A percentile compares a stretch with the other conserved stretches of the same genome.
Conservation (phyloP, 2,329 filamentous ascomycete species). For the Fusarium udum region DNA sequence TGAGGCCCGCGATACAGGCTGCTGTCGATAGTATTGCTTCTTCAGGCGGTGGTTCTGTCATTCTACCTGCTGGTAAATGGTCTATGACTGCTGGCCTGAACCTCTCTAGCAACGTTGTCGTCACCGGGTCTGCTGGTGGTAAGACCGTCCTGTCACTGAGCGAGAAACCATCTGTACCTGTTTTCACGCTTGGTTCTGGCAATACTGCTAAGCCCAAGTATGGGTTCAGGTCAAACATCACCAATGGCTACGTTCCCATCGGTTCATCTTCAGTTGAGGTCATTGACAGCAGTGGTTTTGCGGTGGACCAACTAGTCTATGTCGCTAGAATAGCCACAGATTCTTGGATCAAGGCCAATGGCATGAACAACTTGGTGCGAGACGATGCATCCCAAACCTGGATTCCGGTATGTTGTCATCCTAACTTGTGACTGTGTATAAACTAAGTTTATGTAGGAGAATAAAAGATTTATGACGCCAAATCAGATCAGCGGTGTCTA, state of each 20-base stretch:
- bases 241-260: constrained; percentile 28
- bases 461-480: constrained; percentile 19
- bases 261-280: constrained; percentile 16
- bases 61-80: constrained; percentile 17
- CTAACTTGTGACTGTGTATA: fast-evolving
- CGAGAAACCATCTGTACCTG: not conserved
- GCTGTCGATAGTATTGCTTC: constrained; percentile 20
- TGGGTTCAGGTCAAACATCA: constrained; percentile 22
- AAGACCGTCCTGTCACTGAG: constrained; percentile 7
- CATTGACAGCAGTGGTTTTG: not conserved
- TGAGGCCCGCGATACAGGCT: constrained; percentile 15
- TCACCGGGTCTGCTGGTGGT: not conserved
- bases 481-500: constrained; percentile 22
- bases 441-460: not conserved
- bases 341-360: constrained; percentile 27
- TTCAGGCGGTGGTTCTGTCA: constrained; percentile 25
- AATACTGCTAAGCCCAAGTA: not conserved
- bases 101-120: constrained; percentile 1
- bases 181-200: constrained; percentile 25
- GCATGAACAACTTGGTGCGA: constrained; percentile 26
- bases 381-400: constrained; percentile 25
- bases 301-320: constrained; percentile 20
- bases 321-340: constrained; percentile 18
- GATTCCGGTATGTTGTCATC: constrained; percentile 11
- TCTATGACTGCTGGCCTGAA: constrained; percentile 15